Evolutionary conservation across 495 filamentous ascomycete genomes (phyloP), one percentile per base, ranked within the genome.

Genomic region (Penicillium argentinense): DNA sequence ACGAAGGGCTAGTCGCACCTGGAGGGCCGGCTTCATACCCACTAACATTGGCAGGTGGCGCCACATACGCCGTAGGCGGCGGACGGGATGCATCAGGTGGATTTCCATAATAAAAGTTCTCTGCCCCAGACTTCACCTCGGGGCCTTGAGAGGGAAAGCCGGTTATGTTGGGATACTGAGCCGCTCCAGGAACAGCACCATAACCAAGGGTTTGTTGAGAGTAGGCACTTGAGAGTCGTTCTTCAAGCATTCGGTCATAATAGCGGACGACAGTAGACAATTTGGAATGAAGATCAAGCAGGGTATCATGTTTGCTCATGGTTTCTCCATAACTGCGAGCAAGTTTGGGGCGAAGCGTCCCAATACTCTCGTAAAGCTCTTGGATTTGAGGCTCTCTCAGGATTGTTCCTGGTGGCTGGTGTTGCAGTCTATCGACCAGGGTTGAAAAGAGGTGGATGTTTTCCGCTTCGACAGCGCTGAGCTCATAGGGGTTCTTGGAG

Each of bases 231-330:
- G 90, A 93, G 7, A 98, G 74, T 11, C 93, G 84, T 42, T 97
- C 95, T 65, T 98, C 93, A 2, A 98, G 73, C 95, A 98, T 97
- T 14, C 89, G 83, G 62, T 98, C 95, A 60, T 98, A 98, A 57
- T 97, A 98, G n/a, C 93, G 83, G 16, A 98, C 95, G 34, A 97
- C 95, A 1, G 93, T 96, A 2, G 91, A 91, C 7, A 98, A 74
- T 68, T 98, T 98, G 24, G 89, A 83, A 67, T 98, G 95, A 3
- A 98, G 72, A 58, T 98, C 93, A 32, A 97, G 82, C 8, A 98
- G 77, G 2, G 93, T 91, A 62, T 98, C 92, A 65, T 97, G 93
- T 68, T 97, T 98, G 78, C 92, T 97, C 93, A 97, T 97, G 1
- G 93, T 97, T 69, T 98, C 93, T 27, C 93, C 93, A 68, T 97